Conservation (phyloP, 306 rosid species). For the Vigna unguiculata region DNA sequence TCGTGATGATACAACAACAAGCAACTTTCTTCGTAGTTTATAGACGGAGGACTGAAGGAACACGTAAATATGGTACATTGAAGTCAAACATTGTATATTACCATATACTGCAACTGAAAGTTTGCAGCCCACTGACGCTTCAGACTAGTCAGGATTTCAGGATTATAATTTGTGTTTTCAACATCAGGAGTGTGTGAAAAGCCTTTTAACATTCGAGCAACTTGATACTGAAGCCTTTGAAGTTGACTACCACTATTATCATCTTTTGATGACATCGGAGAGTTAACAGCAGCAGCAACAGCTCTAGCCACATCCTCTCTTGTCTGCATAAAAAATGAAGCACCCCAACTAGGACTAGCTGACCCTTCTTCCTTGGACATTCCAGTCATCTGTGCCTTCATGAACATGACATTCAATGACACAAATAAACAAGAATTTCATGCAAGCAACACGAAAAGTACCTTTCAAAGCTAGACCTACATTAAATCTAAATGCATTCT, state of each 20-base stretch:
- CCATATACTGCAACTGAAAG: constrained; percentile 73
- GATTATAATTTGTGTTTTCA: constrained; percentile 69
- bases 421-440: constrained; percentile 31
- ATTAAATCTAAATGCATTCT: constrained; percentile 9
- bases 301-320: constrained; percentile 77
- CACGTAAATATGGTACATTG: constrained; percentile 8
- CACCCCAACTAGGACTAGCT: constrained; percentile 73
- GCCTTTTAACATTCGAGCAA: constrained; percentile 73
- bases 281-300: constrained; percentile 62
- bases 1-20: constrained; percentile 1
- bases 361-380: constrained; percentile 65
- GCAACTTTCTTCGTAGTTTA: constrained; percentile 18
- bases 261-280: constrained; percentile 71
- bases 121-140: constrained; percentile 97
- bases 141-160: constrained; percentile 84
- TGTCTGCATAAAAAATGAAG: constrained; percentile 66
- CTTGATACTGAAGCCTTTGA: constrained; percentile 74
- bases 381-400: constrained; percentile 47
- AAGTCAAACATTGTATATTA: constrained; percentile 30
- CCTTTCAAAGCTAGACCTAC: constrained; percentile 21
- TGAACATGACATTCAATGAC: constrained; percentile 25
- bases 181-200: constrained; percentile 70
- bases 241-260: constrained; percentile 74
- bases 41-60: constrained; percentile 24
- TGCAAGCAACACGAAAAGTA: constrained; percentile 24